Base-by-base conservation (phyloP, 2,329 filamentous ascomycete species). In the Penicillium corylophilum region DNA sequence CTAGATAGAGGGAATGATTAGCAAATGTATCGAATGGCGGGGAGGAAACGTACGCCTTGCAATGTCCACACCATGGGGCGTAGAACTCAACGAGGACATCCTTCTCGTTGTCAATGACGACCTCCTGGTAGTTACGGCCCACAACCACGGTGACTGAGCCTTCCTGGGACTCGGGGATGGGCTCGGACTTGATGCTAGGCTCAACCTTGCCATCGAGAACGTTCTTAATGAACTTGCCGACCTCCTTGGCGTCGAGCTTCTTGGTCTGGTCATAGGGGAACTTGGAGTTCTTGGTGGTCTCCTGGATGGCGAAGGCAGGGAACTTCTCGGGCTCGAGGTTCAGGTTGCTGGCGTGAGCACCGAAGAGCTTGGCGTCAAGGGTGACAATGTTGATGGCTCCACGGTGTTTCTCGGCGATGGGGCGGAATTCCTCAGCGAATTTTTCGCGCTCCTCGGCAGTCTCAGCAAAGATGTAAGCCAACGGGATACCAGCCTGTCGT, bases 61-160 rank as follows among this genome's bases (percentile, higher is more conserved):
- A 87, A 76, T 87, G 84, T 70, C 84, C 84, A 65, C 84, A 87
- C 84, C 84, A 87, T 60, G 94, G 94, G 54, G 94, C 94, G 79
- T 99, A 99, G 81, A 96, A 97, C 81, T 99, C 94, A 60, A 99
- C 78, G 62, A 99, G 84, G 53, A 99, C 94, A 75, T 99, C 94
- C 87, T 97, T 97, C 71, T 87, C 82, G 74, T 95, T 88, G 71
- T 99, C 88, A 50, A 96, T 82, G 68, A 99, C 92, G 63, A 97
- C 78, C 7, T 95, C 83, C 59, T 96, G 82, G 83, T 96, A 99
- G 79, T 83, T 93, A 79, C 95, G 89, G 73, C 93, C 94, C 52
- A 99, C 94, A 52, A 99, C 82, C 55, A 95, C 82, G 55, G 85
- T 86, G 67, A 96, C 93, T 58, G 90, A 83, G 50, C 90, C 91